Evolutionary conservation across 176 grass and related monocot species (phyloP).

Genomic region (Rhynchospora pubera): DNA sequence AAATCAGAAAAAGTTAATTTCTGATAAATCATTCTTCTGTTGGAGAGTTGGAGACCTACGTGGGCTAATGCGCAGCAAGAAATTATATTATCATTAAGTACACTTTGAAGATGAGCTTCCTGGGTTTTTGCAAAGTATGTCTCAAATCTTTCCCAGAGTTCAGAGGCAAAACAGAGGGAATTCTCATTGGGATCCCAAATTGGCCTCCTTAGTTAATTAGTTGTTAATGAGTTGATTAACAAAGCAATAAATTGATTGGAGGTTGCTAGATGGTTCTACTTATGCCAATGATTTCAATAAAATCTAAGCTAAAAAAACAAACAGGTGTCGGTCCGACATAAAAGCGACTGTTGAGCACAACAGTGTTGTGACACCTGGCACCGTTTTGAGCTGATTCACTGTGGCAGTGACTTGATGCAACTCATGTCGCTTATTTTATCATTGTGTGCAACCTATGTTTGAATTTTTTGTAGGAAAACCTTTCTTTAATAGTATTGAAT

Average conservation of each 20-base stretch:
- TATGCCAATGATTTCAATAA: slow-evolving; percentile 24
- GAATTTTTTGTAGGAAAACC: too few species aligned
- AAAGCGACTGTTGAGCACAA: background rate
- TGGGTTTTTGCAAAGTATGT: slow-evolving; percentile 20
- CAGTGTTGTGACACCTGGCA: slow-evolving; percentile 29
- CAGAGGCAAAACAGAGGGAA: slow-evolving; percentile 12
- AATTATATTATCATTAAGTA: background rate
- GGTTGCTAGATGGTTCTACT: background rate
- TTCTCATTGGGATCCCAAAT: background rate
- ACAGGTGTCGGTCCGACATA: slow-evolving; percentile 30
- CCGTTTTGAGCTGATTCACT: background rate
- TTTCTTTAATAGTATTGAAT: background rate
- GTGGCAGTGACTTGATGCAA: background rate
- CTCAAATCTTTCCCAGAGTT: background rate
- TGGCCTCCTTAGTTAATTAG: background rate
- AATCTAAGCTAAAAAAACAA: slow-evolving; percentile 7
- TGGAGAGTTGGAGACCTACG: slow-evolving; percentile 8
- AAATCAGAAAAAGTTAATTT: background rate
- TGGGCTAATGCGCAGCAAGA: slow-evolving; percentile 15
- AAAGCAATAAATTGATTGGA: slow-evolving; percentile 9
- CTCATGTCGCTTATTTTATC: background rate
- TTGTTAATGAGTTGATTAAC: background rate
- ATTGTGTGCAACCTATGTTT: background rate
- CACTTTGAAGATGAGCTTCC: background rate
- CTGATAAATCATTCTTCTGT: background rate